These are phyloP conservation scores for Ogataea angusta DNA, from an alignment of 805 yeast species.

Conservation along the genomic window DNA sequence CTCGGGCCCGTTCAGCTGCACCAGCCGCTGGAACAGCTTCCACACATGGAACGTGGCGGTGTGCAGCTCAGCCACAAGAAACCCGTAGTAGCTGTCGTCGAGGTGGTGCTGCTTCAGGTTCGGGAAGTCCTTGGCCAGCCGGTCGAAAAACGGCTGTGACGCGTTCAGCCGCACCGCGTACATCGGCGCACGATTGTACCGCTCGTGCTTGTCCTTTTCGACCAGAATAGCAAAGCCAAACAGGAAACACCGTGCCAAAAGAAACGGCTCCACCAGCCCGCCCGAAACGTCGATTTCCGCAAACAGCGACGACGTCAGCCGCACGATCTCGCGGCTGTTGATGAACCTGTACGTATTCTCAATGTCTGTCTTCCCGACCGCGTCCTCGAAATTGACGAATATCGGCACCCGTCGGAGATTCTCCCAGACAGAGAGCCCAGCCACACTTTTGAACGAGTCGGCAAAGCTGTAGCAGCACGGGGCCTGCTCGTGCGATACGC, in stretches of 20 bases:
- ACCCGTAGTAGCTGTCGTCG: conserved; percentile 19
- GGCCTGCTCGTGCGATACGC: background rate
- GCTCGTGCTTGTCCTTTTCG: conserved; percentile 18
- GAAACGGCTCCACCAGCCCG: conserved; percentile 4
- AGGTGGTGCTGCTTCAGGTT: conserved; percentile 17
- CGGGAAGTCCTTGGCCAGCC: conserved; percentile 14
- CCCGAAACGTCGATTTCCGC: conserved; percentile 6
- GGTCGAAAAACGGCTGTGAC: conserved; percentile 6
- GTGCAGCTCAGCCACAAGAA: conserved; percentile 13
- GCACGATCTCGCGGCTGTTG: conserved; percentile 10
- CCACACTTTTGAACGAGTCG: conserved; percentile 4
- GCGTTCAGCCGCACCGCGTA: conserved; percentile 13
- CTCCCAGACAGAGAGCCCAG: conserved; percentile 7
- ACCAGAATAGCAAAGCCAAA: conserved; percentile 16
- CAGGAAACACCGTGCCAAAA: conserved; percentile 16
- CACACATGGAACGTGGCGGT: conserved; percentile 8
- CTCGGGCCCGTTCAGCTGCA: conserved; percentile 11
- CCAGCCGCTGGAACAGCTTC: conserved; percentile 10
- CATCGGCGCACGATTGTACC: conserved; percentile 13
- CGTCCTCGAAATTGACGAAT: conserved; percentile 12
- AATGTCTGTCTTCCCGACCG: conserved; percentile 6
- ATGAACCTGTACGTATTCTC: conserved; percentile 17
- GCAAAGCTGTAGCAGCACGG: conserved; percentile 1
- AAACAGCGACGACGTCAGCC: conserved; percentile 9
- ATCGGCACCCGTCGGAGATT: conserved; percentile 11